Evolutionary conservation across 2,329 filamentous ascomycete species (phyloP).

Genomic region (Fusarium udum): DNA sequence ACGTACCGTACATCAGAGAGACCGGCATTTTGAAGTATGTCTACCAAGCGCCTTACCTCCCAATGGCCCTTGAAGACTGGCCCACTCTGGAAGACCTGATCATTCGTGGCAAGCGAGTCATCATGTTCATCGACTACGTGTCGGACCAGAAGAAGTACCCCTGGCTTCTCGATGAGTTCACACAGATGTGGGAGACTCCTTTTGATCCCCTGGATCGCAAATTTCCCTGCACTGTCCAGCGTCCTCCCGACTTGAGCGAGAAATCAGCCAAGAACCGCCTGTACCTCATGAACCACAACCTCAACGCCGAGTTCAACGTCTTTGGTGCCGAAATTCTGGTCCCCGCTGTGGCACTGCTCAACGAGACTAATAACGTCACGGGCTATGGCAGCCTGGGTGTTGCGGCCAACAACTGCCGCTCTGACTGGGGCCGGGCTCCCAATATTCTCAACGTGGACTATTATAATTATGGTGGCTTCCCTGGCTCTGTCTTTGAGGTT

Average conservation of each 20-base stretch:
- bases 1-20: conserved; percentile 72
- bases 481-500: conserved; percentile 80
- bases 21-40: conserved; percentile 78
- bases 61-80: conserved; percentile 81
- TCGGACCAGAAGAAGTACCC: conserved; percentile 82
- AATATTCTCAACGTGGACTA: conserved; percentile 87
- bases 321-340: conserved; percentile 72
- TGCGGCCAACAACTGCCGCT: conserved; percentile 69
- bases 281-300: conserved; percentile 90
- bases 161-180: conserved; percentile 89
- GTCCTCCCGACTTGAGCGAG: conserved; percentile 72
- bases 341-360: conserved; percentile 75
- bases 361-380: conserved; percentile 74
- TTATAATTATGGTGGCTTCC: conserved; percentile 75
- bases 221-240: conserved; percentile 83
- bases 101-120: conserved; percentile 72
- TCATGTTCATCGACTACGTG: conserved; percentile 87
- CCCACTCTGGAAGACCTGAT: conserved; percentile 84
- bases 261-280: conserved; percentile 69
- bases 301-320: conserved; percentile 80
- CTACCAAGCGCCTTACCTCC: conserved; percentile 76
- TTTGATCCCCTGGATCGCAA: conserved; percentile 73
- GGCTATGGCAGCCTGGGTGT: conserved; percentile 74
- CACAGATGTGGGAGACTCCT: conserved; percentile 89
- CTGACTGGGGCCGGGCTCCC: conserved; percentile 73